phyloP scores from a whole-genome alignment of 1,139 yeast genomes.

The Blastobotrys elegans region DNA sequence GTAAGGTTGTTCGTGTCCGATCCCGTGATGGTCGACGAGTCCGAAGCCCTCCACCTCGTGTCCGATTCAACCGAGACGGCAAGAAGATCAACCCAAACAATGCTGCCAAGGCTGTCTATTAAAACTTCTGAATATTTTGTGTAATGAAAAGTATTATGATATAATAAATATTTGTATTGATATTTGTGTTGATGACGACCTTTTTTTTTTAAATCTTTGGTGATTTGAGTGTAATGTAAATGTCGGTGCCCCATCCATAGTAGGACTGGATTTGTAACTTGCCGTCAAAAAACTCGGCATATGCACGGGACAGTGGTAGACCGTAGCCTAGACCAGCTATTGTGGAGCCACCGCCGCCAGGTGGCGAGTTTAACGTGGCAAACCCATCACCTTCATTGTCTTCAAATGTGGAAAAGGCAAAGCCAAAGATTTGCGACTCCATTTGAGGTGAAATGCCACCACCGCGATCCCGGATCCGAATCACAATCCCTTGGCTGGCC shows the following conservation, averaged over 20 bases:
- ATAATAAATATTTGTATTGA: background rate
- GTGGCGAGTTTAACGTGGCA: constrained; percentile 56
- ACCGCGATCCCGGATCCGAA: constrained; percentile 80
- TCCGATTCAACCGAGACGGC: constrained; percentile 89
- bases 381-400: constrained; percentile 48
- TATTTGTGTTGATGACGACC: background rate
- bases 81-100: constrained; percentile 96
- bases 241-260: constrained; percentile 82
- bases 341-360: constrained; percentile 63
- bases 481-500: constrained; percentile 40
- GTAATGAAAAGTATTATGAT: background rate
- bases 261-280: constrained; percentile 72
- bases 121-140: constrained; percentile 1
- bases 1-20: constrained; percentile 99
- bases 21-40: constrained; percentile 97
- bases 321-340: constrained; percentile 98
- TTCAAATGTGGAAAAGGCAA: constrained; percentile 76
- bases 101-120: constrained; percentile 82
- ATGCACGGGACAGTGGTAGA: constrained; percentile 73
- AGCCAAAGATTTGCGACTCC: constrained; percentile 68
- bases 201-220: too few species aligned
- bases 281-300: constrained; percentile 70
- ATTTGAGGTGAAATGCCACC: constrained; percentile 75
- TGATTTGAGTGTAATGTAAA: constrained; percentile 50
- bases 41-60: constrained; percentile 99